These are phyloP conservation scores for Salvia hispanica DNA, from an alignment of 257 asterid species.

Conservation along the genomic window DNA sequence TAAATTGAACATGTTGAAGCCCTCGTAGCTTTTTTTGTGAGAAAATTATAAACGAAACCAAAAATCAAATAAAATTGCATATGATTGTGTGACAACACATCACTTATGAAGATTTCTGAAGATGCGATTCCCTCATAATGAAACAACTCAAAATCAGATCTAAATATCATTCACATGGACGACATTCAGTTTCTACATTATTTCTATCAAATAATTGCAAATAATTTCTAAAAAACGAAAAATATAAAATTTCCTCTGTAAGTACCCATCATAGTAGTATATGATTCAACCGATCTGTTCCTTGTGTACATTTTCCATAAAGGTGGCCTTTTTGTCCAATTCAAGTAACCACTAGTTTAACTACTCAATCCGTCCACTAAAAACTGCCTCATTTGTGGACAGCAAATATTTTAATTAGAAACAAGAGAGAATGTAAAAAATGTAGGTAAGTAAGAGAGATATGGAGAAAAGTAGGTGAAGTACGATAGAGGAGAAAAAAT, in stretches of 20 bases:
- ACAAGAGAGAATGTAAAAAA: no score
- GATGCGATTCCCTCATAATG: constrained; percentile 1
- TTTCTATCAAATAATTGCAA: neutral
- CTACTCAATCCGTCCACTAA: no score
- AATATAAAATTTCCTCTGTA: neutral
- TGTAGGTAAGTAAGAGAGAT: no score
- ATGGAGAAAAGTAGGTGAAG: no score
- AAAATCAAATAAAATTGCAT: neutral
- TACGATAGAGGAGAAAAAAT: no score
- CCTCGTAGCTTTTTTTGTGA: no score
- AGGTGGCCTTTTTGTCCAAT: no score
- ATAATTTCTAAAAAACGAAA: neutral
- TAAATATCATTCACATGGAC: neutral
- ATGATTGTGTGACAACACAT: neutral
- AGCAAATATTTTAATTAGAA: no score
- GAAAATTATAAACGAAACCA: neutral
- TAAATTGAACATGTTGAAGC: no score
- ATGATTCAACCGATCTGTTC: neutral
- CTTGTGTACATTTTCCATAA: neutral
- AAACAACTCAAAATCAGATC: neutral
- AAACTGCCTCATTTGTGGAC: no score
- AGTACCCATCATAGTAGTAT: neutral
- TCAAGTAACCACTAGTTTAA: no score
- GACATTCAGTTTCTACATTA: neutral
- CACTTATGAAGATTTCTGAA: neutral